phyloP scores from a whole-genome alignment of 441 rosid species.

The Populus hybrid region DNA sequence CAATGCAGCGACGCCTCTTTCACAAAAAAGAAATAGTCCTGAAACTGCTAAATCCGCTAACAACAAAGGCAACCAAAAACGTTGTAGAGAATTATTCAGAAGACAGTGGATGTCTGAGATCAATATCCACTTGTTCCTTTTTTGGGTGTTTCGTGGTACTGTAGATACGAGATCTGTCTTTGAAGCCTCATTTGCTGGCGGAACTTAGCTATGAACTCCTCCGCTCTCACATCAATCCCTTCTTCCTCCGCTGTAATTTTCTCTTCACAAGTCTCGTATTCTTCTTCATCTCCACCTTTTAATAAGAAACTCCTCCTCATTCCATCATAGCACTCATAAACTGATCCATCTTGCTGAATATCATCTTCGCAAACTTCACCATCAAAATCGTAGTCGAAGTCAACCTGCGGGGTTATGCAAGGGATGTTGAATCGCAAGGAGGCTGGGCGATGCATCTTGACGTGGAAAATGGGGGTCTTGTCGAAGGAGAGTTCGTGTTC shows the following conservation, averaged over 20 bases:
- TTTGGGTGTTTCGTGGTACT: constrained; percentile 36
- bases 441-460: constrained; percentile 66
- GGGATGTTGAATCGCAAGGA: constrained; percentile 74
- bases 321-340: constrained; percentile 19
- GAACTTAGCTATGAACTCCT: constrained; percentile 74
- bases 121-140: not conserved
- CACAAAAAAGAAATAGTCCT: not conserved
- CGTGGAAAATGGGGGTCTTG: constrained; percentile 62
- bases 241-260: constrained; percentile 38
- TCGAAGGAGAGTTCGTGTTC: constrained; percentile 84
- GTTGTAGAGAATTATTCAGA: not conserved
- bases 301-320: constrained; percentile 29
- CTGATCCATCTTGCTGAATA: constrained; percentile 7
- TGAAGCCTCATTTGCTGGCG: constrained; percentile 69
- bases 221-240: constrained; percentile 78
- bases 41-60: not conserved
- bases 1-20: constrained; percentile 18
- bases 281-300: constrained; percentile 17
- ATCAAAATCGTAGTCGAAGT: constrained; percentile 56
- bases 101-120: not conserved
- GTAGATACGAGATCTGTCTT: constrained; percentile 62
- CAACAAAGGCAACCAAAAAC: not conserved
- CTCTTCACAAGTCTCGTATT: constrained; percentile 9
- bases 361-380: constrained; percentile 1
- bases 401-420: constrained; percentile 55